Evolutionary conservation across 2,329 filamentous ascomycete species (phyloP).

Genomic region (Talaromyces sp.): DNA sequence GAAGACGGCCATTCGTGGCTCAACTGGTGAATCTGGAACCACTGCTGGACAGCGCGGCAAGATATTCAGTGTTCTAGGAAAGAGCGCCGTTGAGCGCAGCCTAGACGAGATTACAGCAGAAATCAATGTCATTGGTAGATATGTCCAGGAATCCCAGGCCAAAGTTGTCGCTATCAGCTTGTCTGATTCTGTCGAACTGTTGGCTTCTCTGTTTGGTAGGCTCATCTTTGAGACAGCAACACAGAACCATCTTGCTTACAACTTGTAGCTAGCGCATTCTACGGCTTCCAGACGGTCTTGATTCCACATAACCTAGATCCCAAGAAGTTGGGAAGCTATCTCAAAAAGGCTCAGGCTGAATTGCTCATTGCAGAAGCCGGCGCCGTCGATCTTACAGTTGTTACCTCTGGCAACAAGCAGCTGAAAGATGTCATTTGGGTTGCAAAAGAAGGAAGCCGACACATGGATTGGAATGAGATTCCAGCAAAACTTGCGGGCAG

Average conservation of each 20-base stretch:
- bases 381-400: slow-evolving; percentile 73
- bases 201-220: slow-evolving; percentile 72
- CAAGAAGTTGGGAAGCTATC: slow-evolving; percentile 67
- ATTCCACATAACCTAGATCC: slow-evolving; percentile 78
- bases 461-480: slow-evolving; percentile 93
- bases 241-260: slow-evolving; percentile 20
- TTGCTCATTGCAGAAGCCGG: slow-evolving; percentile 81
- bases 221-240: not conserved
- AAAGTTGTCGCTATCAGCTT: slow-evolving; percentile 85
- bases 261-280: slow-evolving; percentile 73
- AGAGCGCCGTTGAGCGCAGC: slow-evolving; percentile 69
- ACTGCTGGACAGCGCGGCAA: slow-evolving; percentile 62
- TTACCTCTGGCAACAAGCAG: slow-evolving; percentile 66
- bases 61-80: slow-evolving; percentile 76
- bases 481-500: slow-evolving; percentile 72
- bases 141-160: slow-evolving; percentile 65
- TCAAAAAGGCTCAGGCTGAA: slow-evolving; percentile 73
- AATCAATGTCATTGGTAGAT: slow-evolving; percentile 83
- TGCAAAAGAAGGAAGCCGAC: slow-evolving; percentile 81
- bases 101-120: slow-evolving; percentile 73
- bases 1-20: slow-evolving; percentile 68
- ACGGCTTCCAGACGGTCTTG: slow-evolving; percentile 78
- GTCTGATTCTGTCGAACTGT: slow-evolving; percentile 87
- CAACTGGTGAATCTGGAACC: slow-evolving; percentile 62
- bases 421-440: slow-evolving; percentile 87